phyloP scores from a whole-genome alignment of 2,329 filamentous ascomycete species.

The Trichophaea hybrida region DNA sequence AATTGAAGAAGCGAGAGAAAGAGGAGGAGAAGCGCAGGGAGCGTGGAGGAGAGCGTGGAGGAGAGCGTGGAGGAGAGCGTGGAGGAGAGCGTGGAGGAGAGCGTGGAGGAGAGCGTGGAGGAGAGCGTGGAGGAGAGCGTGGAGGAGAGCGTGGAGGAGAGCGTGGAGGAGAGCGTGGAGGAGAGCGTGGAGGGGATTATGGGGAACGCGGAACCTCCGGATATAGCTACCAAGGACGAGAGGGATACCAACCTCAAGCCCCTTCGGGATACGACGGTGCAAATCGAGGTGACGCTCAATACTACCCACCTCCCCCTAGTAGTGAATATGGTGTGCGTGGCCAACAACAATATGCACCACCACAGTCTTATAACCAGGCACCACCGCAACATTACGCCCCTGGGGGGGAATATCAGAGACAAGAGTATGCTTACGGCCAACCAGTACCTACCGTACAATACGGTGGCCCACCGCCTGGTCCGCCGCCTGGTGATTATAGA shows the following conservation, averaged over 20 bases:
- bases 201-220: background rate
- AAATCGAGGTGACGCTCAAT: conserved; percentile 5
- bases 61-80: background rate
- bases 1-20: conserved; percentile 7
- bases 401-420: background rate
- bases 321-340: background rate
- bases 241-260: background rate
- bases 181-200: background rate
- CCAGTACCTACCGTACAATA: background rate
- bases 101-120: background rate
- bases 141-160: background rate
- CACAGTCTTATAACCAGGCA: conserved; percentile 4
- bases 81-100: background rate
- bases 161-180: background rate
- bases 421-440: conserved; percentile 4
- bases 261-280: conserved; percentile 2
- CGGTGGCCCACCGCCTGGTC: conserved; percentile 6
- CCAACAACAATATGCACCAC: background rate
- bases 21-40: conserved; percentile 9
- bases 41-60: conserved; percentile 1
- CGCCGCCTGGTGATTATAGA: background rate
- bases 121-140: background rate
- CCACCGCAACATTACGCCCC: conserved; percentile 5
- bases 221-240: background rate
- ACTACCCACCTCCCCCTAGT: conserved; percentile 8